These are phyloP conservation scores for Neopestalotiopsis sp. DNA, from an alignment of 2,329 filamentous ascomycete species.

Conservation along the genomic window DNA sequence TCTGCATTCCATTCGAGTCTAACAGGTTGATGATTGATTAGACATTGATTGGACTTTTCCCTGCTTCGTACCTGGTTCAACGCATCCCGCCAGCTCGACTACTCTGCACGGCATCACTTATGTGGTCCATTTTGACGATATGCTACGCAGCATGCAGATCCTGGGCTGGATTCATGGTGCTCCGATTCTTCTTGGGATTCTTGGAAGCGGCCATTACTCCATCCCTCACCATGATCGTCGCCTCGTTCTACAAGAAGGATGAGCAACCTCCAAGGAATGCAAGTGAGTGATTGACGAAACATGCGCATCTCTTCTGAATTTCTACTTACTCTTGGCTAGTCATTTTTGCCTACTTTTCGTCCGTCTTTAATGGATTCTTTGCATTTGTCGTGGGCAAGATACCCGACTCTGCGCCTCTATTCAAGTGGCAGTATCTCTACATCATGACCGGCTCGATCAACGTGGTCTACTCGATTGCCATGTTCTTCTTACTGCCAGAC, in stretches of 20 bases:
- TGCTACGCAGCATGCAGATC: conserved; percentile 32
- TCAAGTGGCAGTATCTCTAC: conserved; percentile 36
- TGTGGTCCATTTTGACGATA: conserved; percentile 37
- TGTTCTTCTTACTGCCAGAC: conserved; percentile 39
- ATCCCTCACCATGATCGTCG: conserved; percentile 40
- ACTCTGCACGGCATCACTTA: conserved; percentile 31
- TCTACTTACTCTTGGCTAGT: conserved; percentile 25
- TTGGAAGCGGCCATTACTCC: conserved; percentile 42
- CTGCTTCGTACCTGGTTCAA: conserved; percentile 34
- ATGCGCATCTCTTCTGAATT: no score
- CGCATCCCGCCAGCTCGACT: conserved; percentile 34
- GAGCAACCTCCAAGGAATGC: conserved; percentile 43
- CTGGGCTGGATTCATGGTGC: conserved; percentile 38
- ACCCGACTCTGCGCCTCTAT: conserved; percentile 26
- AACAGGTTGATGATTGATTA: not conserved
- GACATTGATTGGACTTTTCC: conserved; percentile 30
- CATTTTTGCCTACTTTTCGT: conserved; percentile 41
- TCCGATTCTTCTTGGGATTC: conserved; percentile 42
- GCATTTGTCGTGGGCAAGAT: conserved; percentile 36
- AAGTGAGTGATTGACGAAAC: conserved; percentile 22
- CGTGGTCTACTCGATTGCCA: conserved; percentile 32
- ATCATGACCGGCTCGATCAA: conserved; percentile 39
- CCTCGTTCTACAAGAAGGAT: conserved; percentile 43
- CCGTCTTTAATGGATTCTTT: conserved; percentile 34
- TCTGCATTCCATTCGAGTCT: not conserved